These are phyloP conservation scores for Teunomyces cretensis DNA, from an alignment of 805 yeast genomes.

Conservation along the genomic window DNA sequence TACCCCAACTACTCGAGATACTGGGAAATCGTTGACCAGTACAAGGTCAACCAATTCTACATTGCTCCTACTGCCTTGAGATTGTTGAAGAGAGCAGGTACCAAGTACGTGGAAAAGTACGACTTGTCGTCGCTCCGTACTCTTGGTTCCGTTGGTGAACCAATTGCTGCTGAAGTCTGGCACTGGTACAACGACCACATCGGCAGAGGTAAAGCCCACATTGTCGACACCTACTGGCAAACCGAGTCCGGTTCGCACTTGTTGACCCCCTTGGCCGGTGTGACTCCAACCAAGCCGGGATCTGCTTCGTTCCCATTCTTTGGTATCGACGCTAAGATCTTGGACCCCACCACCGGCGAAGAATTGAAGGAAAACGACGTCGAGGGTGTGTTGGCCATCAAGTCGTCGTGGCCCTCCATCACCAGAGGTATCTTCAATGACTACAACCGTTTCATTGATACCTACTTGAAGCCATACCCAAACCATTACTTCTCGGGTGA, in stretches of 20 bases:
- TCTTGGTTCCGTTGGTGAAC: conserved; percentile 97
- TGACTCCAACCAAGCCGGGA: conserved; percentile 94
- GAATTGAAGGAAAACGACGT: conserved; percentile 85
- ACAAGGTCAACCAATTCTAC: conserved; percentile 92
- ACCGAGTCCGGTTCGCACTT: conserved; percentile 97
- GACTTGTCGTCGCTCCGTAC: conserved; percentile 87
- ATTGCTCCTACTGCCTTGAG: conserved; percentile 98
- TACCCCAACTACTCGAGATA: conserved; percentile 93
- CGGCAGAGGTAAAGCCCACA: conserved; percentile 86
- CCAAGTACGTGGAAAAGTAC: conserved; percentile 72
- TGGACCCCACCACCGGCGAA: conserved; percentile 90
- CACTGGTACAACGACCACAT: conserved; percentile 95
- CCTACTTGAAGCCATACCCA: conserved; percentile 90
- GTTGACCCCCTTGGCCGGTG: conserved; percentile 93
- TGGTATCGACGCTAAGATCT: conserved; percentile 86
- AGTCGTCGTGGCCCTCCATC: conserved; percentile 97
- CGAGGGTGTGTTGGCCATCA: conserved; percentile 93
- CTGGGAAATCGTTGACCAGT: conserved; percentile 93
- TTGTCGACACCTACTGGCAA: conserved; percentile 98
- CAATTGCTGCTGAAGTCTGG: conserved; percentile 97
- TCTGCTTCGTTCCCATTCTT: conserved; percentile 96
- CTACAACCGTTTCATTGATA: conserved; percentile 82
- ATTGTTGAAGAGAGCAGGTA: conserved; percentile 86
- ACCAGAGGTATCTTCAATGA: conserved; percentile 93
- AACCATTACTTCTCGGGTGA: conserved; percentile 96